Evolutionary conservation across 2,329 filamentous ascomycete genomes (phyloP).

Genomic region (Elsinoe necatrix): DNA sequence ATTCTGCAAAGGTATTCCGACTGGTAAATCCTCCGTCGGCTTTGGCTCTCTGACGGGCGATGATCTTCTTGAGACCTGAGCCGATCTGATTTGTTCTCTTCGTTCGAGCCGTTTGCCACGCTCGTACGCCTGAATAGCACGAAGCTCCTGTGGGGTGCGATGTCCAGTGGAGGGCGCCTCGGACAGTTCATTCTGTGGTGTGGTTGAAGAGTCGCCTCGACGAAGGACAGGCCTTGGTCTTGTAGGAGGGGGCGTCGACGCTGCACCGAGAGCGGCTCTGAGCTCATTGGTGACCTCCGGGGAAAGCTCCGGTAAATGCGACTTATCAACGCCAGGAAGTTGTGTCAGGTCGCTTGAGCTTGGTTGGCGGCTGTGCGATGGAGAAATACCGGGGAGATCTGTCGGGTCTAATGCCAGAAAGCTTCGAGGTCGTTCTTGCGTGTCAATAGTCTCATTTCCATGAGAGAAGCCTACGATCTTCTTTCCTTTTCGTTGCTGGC

Average conservation of each 20-base stretch:
- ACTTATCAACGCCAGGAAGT: slow-evolving; percentile 1
- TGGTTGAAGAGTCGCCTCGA: slow-evolving; percentile 16
- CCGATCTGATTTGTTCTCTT: slow-evolving; percentile 24
- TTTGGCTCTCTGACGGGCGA: slow-evolving; percentile 23
- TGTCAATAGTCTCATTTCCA: slow-evolving; percentile 15
- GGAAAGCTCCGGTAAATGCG: slow-evolving; percentile 17
- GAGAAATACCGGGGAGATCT: not conserved
- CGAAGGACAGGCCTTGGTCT: slow-evolving; percentile 16
- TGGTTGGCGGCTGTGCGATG: slow-evolving; percentile 11
- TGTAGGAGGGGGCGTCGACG: slow-evolving; percentile 11
- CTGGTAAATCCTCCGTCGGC: not conserved
- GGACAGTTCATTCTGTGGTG: slow-evolving; percentile 8
- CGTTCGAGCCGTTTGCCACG: slow-evolving; percentile 29
- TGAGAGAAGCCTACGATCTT: slow-evolving; percentile 20
- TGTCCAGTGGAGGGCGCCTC: slow-evolving; percentile 6
- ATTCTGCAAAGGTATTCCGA: slow-evolving; percentile 25
- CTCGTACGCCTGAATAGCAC: slow-evolving; percentile 28
- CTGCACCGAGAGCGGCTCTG: slow-evolving; percentile 15
- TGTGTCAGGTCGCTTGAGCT: slow-evolving; percentile 4
- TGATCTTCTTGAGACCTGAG: slow-evolving; percentile 24
- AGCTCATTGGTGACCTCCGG: slow-evolving; percentile 16
- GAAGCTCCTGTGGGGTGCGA: slow-evolving; percentile 15
- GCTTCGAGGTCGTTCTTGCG: slow-evolving; percentile 14
- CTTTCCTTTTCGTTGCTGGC: slow-evolving; percentile 18
- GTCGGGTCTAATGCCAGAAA: not conserved